Percentiles rank a stretch among this genome's conserved stretches.
These are phyloP conservation scores for Colletotrichum simmondsii DNA, from an alignment of 2,329 filamentous ascomycete genomes.

Conservation along the genomic window DNA sequence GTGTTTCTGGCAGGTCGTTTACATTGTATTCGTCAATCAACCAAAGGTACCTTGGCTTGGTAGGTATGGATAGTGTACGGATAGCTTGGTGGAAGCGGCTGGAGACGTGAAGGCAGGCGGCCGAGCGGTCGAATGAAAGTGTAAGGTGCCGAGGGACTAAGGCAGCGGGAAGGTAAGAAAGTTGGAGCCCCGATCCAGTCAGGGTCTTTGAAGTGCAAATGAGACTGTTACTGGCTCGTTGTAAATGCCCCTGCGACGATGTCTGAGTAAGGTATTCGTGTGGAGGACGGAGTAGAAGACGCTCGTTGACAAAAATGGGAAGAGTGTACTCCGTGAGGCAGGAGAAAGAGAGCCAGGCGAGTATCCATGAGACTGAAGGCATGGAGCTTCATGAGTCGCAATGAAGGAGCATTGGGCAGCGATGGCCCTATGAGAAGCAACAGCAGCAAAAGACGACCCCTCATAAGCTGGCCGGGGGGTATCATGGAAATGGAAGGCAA, in stretches of 20 bases:
- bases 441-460: conserved; percentile 20
- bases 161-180: conserved; percentile 17
- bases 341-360: neutral
- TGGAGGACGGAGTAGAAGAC: neutral
- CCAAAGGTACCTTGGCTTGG: neutral
- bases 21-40: no score
- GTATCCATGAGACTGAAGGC: conserved; percentile 40
- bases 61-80: neutral
- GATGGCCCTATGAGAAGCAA: conserved; percentile 27
- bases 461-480: conserved; percentile 12
- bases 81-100: conserved; percentile 12
- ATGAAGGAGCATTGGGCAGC: conserved; percentile 42
- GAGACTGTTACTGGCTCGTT: neutral
- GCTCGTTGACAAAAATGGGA: neutral
- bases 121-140: conserved; percentile 9
- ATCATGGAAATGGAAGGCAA: neutral
- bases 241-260: neutral
- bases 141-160: neutral
- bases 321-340: neutral
- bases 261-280: neutral
- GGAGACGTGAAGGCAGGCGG: conserved; percentile 9
- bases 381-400: conserved; percentile 36
- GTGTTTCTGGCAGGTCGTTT: conserved; percentile 36
- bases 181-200: conserved; percentile 12
- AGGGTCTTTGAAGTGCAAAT: neutral